These are phyloP conservation scores for Thyridium curvatum DNA, from an alignment of 2,329 filamentous ascomycete genomes.

Conservation along the genomic window DNA sequence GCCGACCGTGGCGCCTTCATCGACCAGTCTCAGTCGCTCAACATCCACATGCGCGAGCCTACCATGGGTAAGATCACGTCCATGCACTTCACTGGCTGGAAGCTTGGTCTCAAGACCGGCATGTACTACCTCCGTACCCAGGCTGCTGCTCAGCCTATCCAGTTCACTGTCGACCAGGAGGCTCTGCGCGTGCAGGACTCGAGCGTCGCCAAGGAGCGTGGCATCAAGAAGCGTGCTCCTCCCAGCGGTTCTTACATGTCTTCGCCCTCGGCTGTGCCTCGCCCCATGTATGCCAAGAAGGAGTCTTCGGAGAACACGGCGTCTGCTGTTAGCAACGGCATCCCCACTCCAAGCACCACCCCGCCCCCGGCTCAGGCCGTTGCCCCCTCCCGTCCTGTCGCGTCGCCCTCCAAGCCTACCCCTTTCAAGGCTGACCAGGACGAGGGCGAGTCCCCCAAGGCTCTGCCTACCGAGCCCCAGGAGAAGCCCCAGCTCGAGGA, in stretches of 20 bases:
- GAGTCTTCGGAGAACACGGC: conserved; percentile 31
- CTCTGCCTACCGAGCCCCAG: conserved; percentile 64
- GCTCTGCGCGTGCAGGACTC: conserved; percentile 83
- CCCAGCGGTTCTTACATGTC: conserved; percentile 51
- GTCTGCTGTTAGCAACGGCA: conserved; percentile 40
- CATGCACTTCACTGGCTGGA: conserved; percentile 99
- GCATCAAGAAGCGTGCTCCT: conserved; percentile 63
- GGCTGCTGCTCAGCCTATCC: conserved; percentile 92
- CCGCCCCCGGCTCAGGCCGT: conserved; percentile 48
- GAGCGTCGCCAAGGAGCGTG: conserved; percentile 60
- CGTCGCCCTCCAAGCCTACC: conserved; percentile 55
- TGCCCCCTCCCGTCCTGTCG: conserved; percentile 39
- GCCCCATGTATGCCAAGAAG: conserved; percentile 59
- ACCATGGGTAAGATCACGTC: conserved; percentile 99
- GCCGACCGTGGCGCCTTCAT: conserved; percentile 98
- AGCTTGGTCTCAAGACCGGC: conserved; percentile 97
- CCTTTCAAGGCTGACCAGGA: conserved; percentile 71
- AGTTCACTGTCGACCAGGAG: conserved; percentile 98
- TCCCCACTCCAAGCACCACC: conserved; percentile 63
- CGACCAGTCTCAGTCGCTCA: conserved; percentile 97
- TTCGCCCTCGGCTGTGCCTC: conserved; percentile 56
- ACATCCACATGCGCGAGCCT: conserved; percentile 99
- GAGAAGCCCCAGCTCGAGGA: conserved; percentile 59
- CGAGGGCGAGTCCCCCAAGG: conserved; percentile 74
- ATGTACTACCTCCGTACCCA: conserved; percentile 99